Conservation (phyloP, 2,329 filamentous ascomycete genomes). For the Didymella lethalis region DNA sequence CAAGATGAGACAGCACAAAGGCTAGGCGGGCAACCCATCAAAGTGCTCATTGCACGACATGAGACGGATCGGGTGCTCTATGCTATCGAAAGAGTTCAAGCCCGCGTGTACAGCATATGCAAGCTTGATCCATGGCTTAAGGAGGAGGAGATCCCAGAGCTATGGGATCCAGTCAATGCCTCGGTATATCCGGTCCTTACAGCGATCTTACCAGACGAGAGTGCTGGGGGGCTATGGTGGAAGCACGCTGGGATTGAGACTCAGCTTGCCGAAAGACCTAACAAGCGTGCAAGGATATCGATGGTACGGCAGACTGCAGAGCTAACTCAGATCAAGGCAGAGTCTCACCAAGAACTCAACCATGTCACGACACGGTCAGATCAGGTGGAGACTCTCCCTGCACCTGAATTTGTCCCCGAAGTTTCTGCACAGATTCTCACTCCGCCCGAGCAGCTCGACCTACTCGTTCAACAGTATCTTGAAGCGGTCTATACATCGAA, state of each 20-base stretch:
- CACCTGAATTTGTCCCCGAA: slow-evolving; percentile 10
- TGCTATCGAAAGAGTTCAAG: slow-evolving; percentile 74
- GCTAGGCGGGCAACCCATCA: slow-evolving; percentile 18
- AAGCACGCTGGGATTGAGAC: slow-evolving; percentile 37
- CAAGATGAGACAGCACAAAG: slow-evolving; percentile 17
- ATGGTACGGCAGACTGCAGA: slow-evolving; percentile 41
- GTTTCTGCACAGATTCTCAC: slow-evolving; percentile 23
- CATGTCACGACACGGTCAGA: not conserved
- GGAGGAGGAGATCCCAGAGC: slow-evolving; percentile 59
- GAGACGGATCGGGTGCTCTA: slow-evolving; percentile 73
- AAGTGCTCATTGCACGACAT: slow-evolving; percentile 47
- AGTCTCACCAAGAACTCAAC: slow-evolving; percentile 7
- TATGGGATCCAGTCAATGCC: slow-evolving; percentile 35
- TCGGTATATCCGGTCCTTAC: slow-evolving; percentile 66
- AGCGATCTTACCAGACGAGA: slow-evolving; percentile 46
- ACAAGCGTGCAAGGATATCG: slow-evolving; percentile 36
- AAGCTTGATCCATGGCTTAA: slow-evolving; percentile 73
- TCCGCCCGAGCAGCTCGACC: slow-evolving; percentile 61
- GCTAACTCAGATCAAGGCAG: slow-evolving; percentile 13
- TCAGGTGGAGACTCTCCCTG: not conserved
- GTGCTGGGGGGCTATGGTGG: slow-evolving; percentile 41
- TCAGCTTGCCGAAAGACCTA: slow-evolving; percentile 25
- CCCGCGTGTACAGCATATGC: slow-evolving; percentile 71
- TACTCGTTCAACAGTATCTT: slow-evolving; percentile 49
- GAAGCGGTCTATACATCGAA: slow-evolving; percentile 60